phyloP scores from a whole-genome alignment of 1,284 basidiomycete species.

The Kwoniella shivajii region DNA sequence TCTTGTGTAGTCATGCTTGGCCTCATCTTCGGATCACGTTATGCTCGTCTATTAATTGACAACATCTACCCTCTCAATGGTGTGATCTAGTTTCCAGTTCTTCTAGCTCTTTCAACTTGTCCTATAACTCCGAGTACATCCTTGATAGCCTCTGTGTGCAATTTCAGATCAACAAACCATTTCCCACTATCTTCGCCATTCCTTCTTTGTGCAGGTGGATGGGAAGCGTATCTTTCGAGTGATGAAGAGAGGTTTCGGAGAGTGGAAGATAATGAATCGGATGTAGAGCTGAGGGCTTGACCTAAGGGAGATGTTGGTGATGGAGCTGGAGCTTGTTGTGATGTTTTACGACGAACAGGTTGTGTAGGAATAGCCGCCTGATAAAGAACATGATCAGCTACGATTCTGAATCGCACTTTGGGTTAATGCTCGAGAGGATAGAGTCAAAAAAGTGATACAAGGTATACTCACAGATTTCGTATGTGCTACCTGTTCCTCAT shows the following conservation, averaged over 20 bases:
- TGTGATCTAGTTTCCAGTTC: slow-evolving; percentile 1
- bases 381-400: neutral
- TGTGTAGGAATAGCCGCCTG: neutral
- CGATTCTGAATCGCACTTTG: no score
- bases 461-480: neutral
- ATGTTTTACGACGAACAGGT: neutral
- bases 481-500: neutral
- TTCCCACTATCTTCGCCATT: slow-evolving; percentile 17
- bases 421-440: no score
- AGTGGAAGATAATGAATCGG: slow-evolving; percentile 14
- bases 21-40: no score
- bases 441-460: no score
- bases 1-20: no score
- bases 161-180: slow-evolving; percentile 43
- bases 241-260: slow-evolving; percentile 25
- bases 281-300: slow-evolving; percentile 6
- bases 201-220: slow-evolving; percentile 5
- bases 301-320: slow-evolving; percentile 8
- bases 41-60: no score
- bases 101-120: slow-evolving; percentile 21
- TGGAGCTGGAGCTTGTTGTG: slow-evolving; percentile 1
- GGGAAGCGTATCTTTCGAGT: slow-evolving; percentile 18
- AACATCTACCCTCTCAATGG: neutral
- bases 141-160: slow-evolving; percentile 45
- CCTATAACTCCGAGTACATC: slow-evolving; percentile 37